A percentile compares a stretch with the other conserved stretches of the same genome.
Conservation (phyloP, 2,329 filamentous ascomycete species). For the Nothophoma quercina region DNA sequence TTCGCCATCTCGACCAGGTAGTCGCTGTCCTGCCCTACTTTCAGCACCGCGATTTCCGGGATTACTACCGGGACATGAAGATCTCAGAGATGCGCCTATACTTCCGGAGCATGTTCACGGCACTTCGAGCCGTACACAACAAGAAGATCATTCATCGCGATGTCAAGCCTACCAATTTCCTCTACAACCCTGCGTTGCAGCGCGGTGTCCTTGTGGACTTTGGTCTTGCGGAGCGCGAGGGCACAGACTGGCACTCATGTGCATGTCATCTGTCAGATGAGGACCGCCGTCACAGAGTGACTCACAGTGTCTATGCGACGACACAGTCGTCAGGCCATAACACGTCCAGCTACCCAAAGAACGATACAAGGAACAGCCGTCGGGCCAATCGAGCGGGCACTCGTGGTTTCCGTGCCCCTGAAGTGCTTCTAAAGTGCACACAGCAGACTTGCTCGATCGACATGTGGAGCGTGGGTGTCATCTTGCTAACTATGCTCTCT, state of each 20-base stretch:
- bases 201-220: conserved; percentile 97
- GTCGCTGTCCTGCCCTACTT: conserved; percentile 96
- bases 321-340: conserved; percentile 53
- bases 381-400: conserved; percentile 95
- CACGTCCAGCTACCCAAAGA: conserved; percentile 79
- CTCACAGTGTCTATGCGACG: conserved; percentile 66
- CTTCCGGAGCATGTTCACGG: conserved; percentile 85
- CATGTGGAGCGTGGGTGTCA: conserved; percentile 97
- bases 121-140: conserved; percentile 81
- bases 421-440: conserved; percentile 96
- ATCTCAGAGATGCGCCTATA: conserved; percentile 88
- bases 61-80: conserved; percentile 91
- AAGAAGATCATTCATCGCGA: conserved; percentile 90
- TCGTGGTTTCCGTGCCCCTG: conserved; percentile 92
- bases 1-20: conserved; percentile 91
- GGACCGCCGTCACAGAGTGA: conserved; percentile 66
- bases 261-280: conserved; percentile 74
- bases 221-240: conserved; percentile 82
- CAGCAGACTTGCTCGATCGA: conserved; percentile 92
- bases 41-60: conserved; percentile 90
- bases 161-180: conserved; percentile 97
- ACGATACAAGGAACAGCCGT: conserved; percentile 84
- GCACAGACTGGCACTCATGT: conserved; percentile 79
- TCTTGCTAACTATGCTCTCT: conserved; percentile 91
- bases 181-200: conserved; percentile 82